Percentiles rank a stretch among this genome's conserved stretches.
These are phyloP conservation scores for Pelargonium exstipulatum DNA, from an alignment of 441 rosid genomes.

Conservation along the genomic window DNA sequence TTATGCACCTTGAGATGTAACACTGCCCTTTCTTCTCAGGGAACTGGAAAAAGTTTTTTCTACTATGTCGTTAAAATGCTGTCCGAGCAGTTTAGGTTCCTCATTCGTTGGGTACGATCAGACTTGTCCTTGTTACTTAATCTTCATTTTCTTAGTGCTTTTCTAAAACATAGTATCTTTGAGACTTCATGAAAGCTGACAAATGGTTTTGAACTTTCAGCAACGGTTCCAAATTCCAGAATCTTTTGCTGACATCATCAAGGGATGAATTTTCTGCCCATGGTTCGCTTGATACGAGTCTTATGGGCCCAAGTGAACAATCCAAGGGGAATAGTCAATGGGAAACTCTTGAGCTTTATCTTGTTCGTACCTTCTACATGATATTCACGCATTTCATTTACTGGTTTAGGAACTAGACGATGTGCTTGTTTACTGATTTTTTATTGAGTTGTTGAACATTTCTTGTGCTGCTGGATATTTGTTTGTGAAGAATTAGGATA, in stretches of 20 bases:
- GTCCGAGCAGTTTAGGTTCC: constrained; percentile 49
- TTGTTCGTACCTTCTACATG: constrained; percentile 53
- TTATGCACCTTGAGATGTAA: constrained; percentile 15
- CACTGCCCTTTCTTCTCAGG: constrained; percentile 37
- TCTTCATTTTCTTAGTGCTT: background rate
- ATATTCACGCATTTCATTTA: constrained; percentile 8
- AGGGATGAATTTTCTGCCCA: constrained; percentile 46
- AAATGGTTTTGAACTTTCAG: constrained; percentile 18
- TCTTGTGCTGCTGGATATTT: background rate
- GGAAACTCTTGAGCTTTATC: constrained; percentile 90
- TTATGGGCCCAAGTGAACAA: constrained; percentile 30
- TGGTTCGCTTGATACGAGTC: constrained; percentile 47
- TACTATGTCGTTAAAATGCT: constrained; percentile 74
- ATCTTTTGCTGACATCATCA: constrained; percentile 60
- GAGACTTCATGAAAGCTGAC: no score
- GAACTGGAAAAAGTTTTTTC: constrained; percentile 82
- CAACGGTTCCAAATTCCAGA: constrained; percentile 42
- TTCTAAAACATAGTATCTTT: background rate
- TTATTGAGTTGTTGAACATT: background rate
- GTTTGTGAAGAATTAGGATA: constrained; percentile 1
- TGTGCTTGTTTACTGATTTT: constrained; percentile 1
- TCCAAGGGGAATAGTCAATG: constrained; percentile 52
- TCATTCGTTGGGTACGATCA: constrained; percentile 41
- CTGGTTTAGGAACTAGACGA: constrained; percentile 8
- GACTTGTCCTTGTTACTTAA: constrained; percentile 14